A percentile compares a stretch with the other conserved stretches of the same genome.
phyloP scores from a whole-genome alignment of 306 rosid genomes.

The Prunus persica region DNA sequence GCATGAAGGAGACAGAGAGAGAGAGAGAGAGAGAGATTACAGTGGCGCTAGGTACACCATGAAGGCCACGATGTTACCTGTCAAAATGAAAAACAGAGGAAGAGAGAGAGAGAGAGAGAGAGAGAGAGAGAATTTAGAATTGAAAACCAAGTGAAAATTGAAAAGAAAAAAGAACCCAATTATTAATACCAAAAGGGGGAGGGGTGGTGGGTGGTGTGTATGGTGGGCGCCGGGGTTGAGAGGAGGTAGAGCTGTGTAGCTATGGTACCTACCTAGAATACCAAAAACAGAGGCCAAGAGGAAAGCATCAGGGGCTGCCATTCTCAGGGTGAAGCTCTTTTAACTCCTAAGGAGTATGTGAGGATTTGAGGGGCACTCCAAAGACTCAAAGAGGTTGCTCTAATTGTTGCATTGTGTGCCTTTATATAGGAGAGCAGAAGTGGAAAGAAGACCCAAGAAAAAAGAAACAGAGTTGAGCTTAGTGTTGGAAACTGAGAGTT shows the following conservation, averaged over 20 bases:
- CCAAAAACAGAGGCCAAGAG: conserved; percentile 40
- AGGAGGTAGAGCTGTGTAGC: background rate
- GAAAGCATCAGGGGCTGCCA: conserved; percentile 16
- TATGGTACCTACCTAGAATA: conserved; percentile 30
- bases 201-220: too few relatives aligned
- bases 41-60: conserved; percentile 32
- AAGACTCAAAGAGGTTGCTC: conserved; percentile 8
- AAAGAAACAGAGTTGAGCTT: background rate
- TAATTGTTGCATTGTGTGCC: background rate
- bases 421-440: background rate
- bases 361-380: conserved; percentile 11
- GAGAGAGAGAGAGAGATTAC: conserved; percentile 17
- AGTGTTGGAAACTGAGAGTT: background rate
- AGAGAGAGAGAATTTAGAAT: background rate
- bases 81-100: background rate
- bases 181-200: background rate
- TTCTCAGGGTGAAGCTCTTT: conserved; percentile 17
- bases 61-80: conserved; percentile 28
- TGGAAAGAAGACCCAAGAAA: background rate
- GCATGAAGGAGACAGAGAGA: background rate
- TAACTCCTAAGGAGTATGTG: background rate
- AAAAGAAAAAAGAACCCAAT: background rate
- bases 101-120: background rate
- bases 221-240: too few relatives aligned
- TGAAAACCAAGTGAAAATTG: background rate